Conservation (phyloP, 2,329 filamentous ascomycete genomes). For the Cephalotrichum gorgonifer region DNA sequence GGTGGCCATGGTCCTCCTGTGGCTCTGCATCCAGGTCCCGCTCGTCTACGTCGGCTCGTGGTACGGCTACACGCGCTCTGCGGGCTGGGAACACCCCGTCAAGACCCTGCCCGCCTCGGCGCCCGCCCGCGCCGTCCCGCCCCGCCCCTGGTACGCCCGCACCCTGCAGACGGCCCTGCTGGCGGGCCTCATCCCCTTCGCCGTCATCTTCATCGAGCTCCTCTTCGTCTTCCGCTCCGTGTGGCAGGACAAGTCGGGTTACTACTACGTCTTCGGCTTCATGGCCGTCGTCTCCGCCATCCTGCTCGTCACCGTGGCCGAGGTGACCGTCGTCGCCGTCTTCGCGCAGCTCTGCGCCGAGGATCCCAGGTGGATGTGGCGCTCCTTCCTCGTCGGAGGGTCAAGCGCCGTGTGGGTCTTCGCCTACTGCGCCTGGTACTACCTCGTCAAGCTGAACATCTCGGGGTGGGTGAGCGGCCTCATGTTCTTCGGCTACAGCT, state of each 20-base stretch:
- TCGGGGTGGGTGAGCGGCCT: conserved; percentile 68
- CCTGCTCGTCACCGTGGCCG: conserved; percentile 65
- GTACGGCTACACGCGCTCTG: conserved; percentile 59
- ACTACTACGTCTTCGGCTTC: conserved; percentile 89
- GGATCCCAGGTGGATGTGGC: conserved; percentile 92
- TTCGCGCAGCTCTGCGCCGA: conserved; percentile 77
- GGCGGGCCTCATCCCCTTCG: conserved; percentile 72
- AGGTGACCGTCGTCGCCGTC: conserved; percentile 74
- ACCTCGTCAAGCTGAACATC: conserved; percentile 69
- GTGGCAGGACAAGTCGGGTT: conserved; percentile 85
- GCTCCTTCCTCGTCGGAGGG: conserved; percentile 70
- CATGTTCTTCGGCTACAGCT: conserved; percentile 78
- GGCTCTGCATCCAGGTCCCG: conserved; percentile 78
- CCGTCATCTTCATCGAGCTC: conserved; percentile 79
- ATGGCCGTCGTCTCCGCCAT: conserved; percentile 64
- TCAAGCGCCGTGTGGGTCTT: conserved; percentile 75
- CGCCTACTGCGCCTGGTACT: conserved; percentile 76
- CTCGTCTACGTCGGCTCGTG: conserved; percentile 74
- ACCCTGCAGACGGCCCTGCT: conserved; percentile 55
- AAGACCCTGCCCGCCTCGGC: conserved; percentile 64
- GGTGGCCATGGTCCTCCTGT: conserved; percentile 60
- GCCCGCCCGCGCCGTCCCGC: too few species aligned
- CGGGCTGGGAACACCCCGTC: conserved; percentile 71
- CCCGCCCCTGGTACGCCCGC: conserved; percentile 65
- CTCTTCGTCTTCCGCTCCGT: conserved; percentile 79